Conservation (phyloP, 2,329 filamentous ascomycete species). For the Penicillium expansum region DNA sequence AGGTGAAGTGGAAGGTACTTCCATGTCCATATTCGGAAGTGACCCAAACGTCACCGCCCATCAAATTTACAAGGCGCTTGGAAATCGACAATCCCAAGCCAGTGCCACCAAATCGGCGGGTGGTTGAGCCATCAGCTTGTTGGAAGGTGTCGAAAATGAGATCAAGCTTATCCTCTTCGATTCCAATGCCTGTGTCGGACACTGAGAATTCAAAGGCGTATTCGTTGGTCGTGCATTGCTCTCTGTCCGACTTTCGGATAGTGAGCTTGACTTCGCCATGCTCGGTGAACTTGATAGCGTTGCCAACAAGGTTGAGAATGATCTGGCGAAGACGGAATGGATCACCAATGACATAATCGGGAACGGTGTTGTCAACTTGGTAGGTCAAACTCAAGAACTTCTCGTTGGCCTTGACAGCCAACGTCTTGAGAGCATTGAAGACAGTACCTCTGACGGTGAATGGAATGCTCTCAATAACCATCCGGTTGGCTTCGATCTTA, state of each 20-base stretch:
- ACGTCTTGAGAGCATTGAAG: conserved; percentile 93
- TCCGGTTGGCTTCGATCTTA: conserved; percentile 88
- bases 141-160: conserved; percentile 99
- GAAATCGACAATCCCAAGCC: conserved; percentile 93
- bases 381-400: conserved; percentile 91
- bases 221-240: conserved; percentile 67
- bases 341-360: conserved; percentile 92
- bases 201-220: conserved; percentile 96
- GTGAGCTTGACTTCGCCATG: conserved; percentile 92
- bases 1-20: conserved; percentile 96
- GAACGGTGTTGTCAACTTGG: conserved; percentile 87
- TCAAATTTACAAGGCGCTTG: conserved; percentile 88
- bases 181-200: conserved; percentile 93
- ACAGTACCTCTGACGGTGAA: conserved; percentile 92
- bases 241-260: conserved; percentile 70
- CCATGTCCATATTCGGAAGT: conserved; percentile 87
- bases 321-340: conserved; percentile 96
- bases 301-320: conserved; percentile 94
- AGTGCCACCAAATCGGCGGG: conserved; percentile 91
- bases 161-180: conserved; percentile 90
- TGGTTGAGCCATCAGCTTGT: conserved; percentile 95
- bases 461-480: conserved; percentile 97
- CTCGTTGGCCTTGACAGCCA: conserved; percentile 97
- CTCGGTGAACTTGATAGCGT: conserved; percentile 98
- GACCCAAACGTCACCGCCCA: conserved; percentile 96